Evolutionary conservation across 768 basidiomycete genomes (phyloP), one percentile per base, ranked within the genome.

Genomic region (Ramaria rubella): DNA sequence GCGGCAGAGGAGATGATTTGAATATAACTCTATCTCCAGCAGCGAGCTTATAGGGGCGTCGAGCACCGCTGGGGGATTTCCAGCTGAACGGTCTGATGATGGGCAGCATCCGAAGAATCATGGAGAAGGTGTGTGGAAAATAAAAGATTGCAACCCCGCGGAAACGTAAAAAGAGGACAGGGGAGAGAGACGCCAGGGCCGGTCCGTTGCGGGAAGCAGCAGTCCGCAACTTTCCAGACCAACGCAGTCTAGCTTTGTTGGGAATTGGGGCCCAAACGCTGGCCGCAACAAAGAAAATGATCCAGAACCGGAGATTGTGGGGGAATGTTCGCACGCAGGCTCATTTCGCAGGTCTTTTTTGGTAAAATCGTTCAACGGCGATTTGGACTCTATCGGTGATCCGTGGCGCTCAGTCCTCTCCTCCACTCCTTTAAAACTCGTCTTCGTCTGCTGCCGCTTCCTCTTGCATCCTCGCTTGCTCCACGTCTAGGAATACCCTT

Each of bases 41-140:
- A 42, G 40, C 14, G n/a, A n/a, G n/a, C n/a, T n/a, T n/a, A n/a
- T n/a, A n/a, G n/a, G n/a, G n/a, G n/a, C n/a, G n/a, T n/a, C n/a
- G n/a, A n/a, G n/a, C n/a, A n/a, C n/a, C n/a, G n/a, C n/a, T n/a
- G n/a, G n/a, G n/a, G n/a, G n/a, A n/a, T 40, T 40, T 40, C 5
- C 38, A 40, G 38, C 17, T 48, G 46, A 4, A 19, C 17, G 11
- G 21, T 48, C 46, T 48, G 46, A 48, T 48, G 46, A 31, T 9
- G n/a, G 7, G 46, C 8, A 54, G 24, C 24, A 42, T 54, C 52
- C 52, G 52, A 40, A 24, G 36, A 54, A 54, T 24, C 21, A 27
- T 54, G 52, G 52, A 54, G 42, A 23, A 54, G 27, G 52, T 40
- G 36, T 23, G 24, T 7, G 9, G 1, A 3, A 48, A 48, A 48